Conservation (phyloP, 177 flowering plant genomes). For the Vitis hybrid region DNA sequence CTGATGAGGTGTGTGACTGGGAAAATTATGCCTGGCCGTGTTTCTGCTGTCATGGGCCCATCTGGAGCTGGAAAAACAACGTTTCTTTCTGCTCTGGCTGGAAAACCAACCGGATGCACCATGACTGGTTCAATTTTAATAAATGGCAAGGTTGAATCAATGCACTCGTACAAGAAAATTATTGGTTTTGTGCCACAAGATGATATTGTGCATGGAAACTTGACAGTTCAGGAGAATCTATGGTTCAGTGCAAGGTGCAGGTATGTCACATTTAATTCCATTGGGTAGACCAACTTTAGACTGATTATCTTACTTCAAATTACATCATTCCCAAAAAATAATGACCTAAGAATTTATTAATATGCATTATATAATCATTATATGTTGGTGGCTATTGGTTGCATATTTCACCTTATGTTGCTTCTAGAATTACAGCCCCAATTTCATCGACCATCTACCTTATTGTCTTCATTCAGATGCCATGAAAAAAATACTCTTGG, state of each 20-base stretch:
- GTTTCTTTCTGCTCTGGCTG: conserved; percentile 88
- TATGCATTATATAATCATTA: too few relatives aligned
- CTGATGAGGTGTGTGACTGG: conserved; percentile 87
- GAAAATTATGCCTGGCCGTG: conserved; percentile 80
- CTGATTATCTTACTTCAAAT: background rate
- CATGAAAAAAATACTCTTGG: too few relatives aligned
- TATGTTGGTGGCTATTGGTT: too few relatives aligned
- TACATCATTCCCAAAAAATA: background rate
- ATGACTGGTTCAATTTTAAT: conserved; percentile 70
- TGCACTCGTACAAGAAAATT: conserved; percentile 85
- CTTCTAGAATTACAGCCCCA: too few relatives aligned
- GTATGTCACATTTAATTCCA: conserved; percentile 34
- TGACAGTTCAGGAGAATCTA: conserved; percentile 95
- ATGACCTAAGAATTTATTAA: background rate
- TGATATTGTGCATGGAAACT: conserved; percentile 94
- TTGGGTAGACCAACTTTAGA: background rate
- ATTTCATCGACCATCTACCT: too few relatives aligned
- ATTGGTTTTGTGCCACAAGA: conserved; percentile 98
- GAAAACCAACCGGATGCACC: conserved; percentile 76
- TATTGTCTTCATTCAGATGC: too few relatives aligned
- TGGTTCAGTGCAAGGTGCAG: conserved; percentile 99
- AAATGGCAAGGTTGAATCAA: conserved; percentile 76
- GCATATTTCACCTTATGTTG: too few relatives aligned
- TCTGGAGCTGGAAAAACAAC: conserved; percentile 99
- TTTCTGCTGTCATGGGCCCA: conserved; percentile 98